A percentile compares a stretch with the other conserved stretches of the same genome.
These are phyloP conservation scores for Lichtheimia hyalospora DNA, from an alignment of 371 early-diverging fungal species.

Conservation along the genomic window DNA sequence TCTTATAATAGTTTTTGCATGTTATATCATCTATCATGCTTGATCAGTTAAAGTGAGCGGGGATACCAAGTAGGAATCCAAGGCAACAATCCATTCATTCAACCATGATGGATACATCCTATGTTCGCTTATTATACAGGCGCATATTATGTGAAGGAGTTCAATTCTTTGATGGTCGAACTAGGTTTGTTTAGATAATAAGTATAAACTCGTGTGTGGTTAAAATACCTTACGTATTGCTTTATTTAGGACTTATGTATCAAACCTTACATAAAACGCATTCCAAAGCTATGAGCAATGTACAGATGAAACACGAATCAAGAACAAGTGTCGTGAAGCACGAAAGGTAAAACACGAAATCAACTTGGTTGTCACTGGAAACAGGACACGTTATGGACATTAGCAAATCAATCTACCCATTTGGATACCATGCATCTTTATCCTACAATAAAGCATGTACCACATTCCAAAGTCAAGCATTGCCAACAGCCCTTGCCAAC, in stretches of 20 bases:
- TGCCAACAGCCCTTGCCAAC: constrained; percentile 9
- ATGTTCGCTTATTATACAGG: constrained; percentile 40
- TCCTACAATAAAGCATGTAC: too few species aligned
- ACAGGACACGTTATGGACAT: neutral
- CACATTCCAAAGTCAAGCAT: too few species aligned
- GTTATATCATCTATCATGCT: too few species aligned
- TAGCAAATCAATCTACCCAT: too few species aligned
- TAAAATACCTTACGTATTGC: neutral
- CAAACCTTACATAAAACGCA: constrained; percentile 19
- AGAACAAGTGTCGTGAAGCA: constrained; percentile 35
- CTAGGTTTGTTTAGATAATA: constrained; percentile 29
- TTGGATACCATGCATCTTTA: too few species aligned
- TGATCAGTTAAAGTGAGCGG: too few species aligned
- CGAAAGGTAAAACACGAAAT: constrained; percentile 26
- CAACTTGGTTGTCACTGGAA: neutral
- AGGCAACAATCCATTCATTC: neutral
- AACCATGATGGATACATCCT: constrained; percentile 13
- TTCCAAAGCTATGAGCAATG: constrained; percentile 35
- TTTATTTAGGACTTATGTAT: constrained; percentile 30
- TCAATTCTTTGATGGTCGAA: constrained; percentile 43
- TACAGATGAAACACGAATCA: constrained; percentile 28
- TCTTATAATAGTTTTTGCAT: too few species aligned
- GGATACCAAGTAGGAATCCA: too few species aligned
- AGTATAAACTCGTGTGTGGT: neutral
- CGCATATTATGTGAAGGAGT: constrained; percentile 29